Base-by-base conservation (phyloP, 2,329 filamentous ascomycete species). In the Berkeleyomyces rouxiae region DNA sequence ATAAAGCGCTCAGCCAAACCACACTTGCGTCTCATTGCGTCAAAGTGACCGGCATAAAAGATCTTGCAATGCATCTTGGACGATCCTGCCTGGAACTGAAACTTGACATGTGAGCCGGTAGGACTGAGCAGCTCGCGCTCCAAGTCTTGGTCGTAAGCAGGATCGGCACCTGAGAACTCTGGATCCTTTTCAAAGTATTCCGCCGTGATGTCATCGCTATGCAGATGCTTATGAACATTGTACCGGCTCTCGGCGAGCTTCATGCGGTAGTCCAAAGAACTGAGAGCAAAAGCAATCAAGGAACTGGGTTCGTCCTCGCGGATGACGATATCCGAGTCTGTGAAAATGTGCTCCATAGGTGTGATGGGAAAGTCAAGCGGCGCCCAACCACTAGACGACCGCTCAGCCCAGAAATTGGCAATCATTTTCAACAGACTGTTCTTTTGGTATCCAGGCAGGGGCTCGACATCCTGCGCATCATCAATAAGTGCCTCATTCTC, bases 11-110 rank as follows among this genome's bases (percentile, higher is more conserved):
- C 91, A 1, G 90, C 85, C 7, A 96, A 87, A 13, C 92, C 92
- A 67, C 92, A 97, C 73, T 96, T 96, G 63, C 88, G 83, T 63
- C 93, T 84, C 46, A 99, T 79, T 2, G 93, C 93, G 73, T 99
- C 93, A 68, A 99, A 99, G 66, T 96, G 93, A 72, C 97, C 93
- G 0, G 93, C 93, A 69, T 95, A 99, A 73, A 99, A 97, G 57
- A 99, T 93, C 74, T 99, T 99, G 77, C 95, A 97, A 59, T 92
- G 86, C 82, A 96, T 95, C 69, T 87, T 89, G 2, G 95, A 92
- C n/a, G 88, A 85, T 0, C 92, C 90, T 71, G 96, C 91, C 37
- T 86, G 86, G 74, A 97, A 99, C 65, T 95, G 90, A 71, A 96
- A 99, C 70, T 95, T 95, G 67, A 96, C 84, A 72, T 99, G 93